Percentiles rank a stretch among this genome's conserved stretches.
Conservation (phyloP, 108 stramenopile genomes). For the Epipyxis sp. region DNA sequence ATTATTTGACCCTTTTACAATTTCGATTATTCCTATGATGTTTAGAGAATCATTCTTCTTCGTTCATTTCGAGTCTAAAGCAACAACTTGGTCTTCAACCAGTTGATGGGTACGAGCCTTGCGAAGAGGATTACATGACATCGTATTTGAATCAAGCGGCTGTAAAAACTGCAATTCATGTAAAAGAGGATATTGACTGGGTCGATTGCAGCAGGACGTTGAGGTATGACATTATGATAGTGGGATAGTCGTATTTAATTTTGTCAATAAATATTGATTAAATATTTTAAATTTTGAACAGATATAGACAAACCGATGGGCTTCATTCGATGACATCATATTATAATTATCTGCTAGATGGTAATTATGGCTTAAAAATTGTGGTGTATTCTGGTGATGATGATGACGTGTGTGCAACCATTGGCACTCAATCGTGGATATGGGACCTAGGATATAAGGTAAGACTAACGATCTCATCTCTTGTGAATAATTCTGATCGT, state of each 20-base stretch:
- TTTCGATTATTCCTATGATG: too few species aligned
- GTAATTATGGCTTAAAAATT: conserved; percentile 42
- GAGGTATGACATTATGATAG: conserved; percentile 8
- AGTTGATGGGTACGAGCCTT: conserved; percentile 58
- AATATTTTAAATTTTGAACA: too few species aligned
- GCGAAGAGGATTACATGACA: conserved; percentile 51
- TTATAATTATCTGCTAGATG: conserved; percentile 47
- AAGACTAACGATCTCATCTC: too few species aligned
- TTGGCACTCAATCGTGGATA: conserved; percentile 59
- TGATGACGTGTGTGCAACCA: conserved; percentile 57
- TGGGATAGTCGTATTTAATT: neutral
- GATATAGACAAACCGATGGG: conserved; percentile 20
- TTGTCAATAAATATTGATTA: too few species aligned
- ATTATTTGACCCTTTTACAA: too few species aligned
- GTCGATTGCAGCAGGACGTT: conserved; percentile 44
- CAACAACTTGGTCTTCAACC: conserved; percentile 17
- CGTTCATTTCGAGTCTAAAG: too few species aligned
- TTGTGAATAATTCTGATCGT: too few species aligned
- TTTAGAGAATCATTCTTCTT: too few species aligned
- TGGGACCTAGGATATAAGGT: conserved; percentile 49
- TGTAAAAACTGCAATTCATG: conserved; percentile 64
- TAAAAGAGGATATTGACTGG: conserved; percentile 54
- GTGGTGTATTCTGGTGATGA: conserved; percentile 63
- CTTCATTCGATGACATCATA: conserved; percentile 39
- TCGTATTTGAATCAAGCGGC: conserved; percentile 61